These are phyloP conservation scores for Kwoniella pini DNA, from an alignment of 768 basidiomycete species.

Conservation along the genomic window DNA sequence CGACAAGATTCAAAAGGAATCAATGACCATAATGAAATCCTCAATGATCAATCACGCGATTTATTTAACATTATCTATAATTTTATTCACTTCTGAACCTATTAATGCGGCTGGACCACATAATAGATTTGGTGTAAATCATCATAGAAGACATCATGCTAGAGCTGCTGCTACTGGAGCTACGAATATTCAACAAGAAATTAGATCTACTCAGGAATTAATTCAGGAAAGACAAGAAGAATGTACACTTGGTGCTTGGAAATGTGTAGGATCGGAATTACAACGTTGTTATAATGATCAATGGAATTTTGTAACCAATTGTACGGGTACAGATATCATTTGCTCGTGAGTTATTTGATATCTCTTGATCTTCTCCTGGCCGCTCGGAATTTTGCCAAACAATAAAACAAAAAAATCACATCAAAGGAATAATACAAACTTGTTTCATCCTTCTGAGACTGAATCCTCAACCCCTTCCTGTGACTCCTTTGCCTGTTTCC, in stretches of 20 bases:
- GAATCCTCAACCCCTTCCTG: too few species aligned
- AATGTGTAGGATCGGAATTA: constrained; percentile 21
- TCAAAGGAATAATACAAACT: too few species aligned
- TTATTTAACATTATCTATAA: neutral
- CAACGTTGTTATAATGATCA: constrained; percentile 23
- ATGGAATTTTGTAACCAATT: constrained; percentile 21
- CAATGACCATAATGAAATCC: neutral
- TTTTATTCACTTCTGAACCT: neutral
- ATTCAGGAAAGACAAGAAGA: constrained; percentile 9
- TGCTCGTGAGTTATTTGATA: constrained; percentile 30
- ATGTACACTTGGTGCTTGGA: constrained; percentile 19
- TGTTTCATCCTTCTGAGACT: too few species aligned
- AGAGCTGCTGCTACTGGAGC: constrained; percentile 9
- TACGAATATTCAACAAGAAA: neutral
- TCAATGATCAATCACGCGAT: neutral
- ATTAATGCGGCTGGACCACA: constrained; percentile 18
- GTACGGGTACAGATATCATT: constrained; percentile 20
- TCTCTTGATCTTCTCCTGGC: too few species aligned
- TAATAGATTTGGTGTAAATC: neutral
- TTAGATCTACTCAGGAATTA: neutral
- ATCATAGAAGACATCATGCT: constrained; percentile 21
- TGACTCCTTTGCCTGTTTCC: too few species aligned
- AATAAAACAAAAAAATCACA: too few species aligned
- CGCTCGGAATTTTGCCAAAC: too few species aligned
- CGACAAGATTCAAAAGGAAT: neutral